phyloP scores from a whole-genome alignment of 1,139 yeast species.

The Taiozyma onychis region DNA sequence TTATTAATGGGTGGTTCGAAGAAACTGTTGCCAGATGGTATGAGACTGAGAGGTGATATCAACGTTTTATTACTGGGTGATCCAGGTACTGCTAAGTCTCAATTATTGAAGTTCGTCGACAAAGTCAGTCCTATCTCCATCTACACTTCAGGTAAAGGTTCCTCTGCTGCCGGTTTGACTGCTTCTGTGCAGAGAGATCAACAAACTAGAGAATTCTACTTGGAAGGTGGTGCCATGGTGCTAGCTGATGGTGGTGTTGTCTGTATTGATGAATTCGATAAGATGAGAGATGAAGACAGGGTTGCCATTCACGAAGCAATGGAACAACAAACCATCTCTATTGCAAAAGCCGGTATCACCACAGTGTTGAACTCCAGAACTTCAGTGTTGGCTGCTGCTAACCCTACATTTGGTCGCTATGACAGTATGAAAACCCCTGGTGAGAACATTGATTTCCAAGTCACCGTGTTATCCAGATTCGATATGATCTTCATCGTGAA shows the following conservation, averaged over 20 bases:
- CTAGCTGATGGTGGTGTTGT: conserved; percentile 99
- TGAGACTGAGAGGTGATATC: conserved; percentile 95
- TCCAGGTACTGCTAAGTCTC: conserved; percentile 99
- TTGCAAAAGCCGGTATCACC: conserved; percentile 98
- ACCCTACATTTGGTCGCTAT: conserved; percentile 94
- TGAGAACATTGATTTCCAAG: conserved; percentile 95
- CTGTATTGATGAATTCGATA: conserved; percentile 98
- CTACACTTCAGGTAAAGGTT: conserved; percentile 97
- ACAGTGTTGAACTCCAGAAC: conserved; percentile 94
- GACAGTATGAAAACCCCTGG: conserved; percentile 97
- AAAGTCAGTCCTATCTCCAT: conserved; percentile 93
- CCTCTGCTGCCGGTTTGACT: conserved; percentile 98
- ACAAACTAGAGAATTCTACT: conserved; percentile 79
- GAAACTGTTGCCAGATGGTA: conserved; percentile 88
- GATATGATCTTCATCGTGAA: conserved; percentile 98
- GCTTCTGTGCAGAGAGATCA: conserved; percentile 96
- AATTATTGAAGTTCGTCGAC: conserved; percentile 88
- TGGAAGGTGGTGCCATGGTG: conserved; percentile 99
- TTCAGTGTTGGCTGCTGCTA: conserved; percentile 95
- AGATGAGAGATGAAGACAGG: conserved; percentile 98
- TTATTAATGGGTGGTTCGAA: conserved; percentile 92
- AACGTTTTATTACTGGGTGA: conserved; percentile 92
- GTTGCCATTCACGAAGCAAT: conserved; percentile 99
- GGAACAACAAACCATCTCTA: conserved; percentile 99
- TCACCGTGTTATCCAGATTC: conserved; percentile 92